Evolutionary conservation across 768 basidiomycete species (phyloP), one percentile per base, ranked within the genome.

Genomic region (Mrakia hoshinonis): DNA sequence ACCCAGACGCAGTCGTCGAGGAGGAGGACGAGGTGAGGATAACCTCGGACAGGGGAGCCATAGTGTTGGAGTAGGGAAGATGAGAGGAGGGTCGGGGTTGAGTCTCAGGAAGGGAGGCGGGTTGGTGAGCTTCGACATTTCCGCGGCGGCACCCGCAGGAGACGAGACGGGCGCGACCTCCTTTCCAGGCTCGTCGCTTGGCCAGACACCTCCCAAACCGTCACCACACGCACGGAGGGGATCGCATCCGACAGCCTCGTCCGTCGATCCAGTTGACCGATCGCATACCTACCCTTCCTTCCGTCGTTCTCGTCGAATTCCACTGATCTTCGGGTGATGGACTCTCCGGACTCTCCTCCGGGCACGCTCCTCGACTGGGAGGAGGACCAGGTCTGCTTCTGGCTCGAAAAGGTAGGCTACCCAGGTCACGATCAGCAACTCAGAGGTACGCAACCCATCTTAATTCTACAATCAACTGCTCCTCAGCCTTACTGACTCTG

Each of bases 1-100:
- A 73, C 6, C 72, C 72, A 4, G 67, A 68, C 2, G 72, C 67
- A 1, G 67, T 73, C 2, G 72, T 48, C 24, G 72, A 73, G 3
- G 72, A 68, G 29, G 72, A 73, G 7, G 72, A 73, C 1, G 65
- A 65, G 48, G 64, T 61, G 46, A 72, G 70, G 26, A 72, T 54
- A 29, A 64, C 39, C 65, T 72, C 70, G 0, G 70, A 66, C 15
- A 65, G 54, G 62, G 67, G 67, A 22, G 67, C 39, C 52, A 47
- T 52, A 31, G 6, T 36, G 7, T 13, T 47, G 4, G 26, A 36
- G 48, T 24, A 47, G 6, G n/a, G 20, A n/a, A 43, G 39, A 38
- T 13, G 48, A 51, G 11, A 31, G 36, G 63, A 22, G 4, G 54
- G 49, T 29, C 34, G n/a, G 64, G 31, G 46, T 43, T 48, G 64